phyloP scores from a whole-genome alignment of 2,329 filamentous ascomycete species.

The Colletotrichum sp. region DNA sequence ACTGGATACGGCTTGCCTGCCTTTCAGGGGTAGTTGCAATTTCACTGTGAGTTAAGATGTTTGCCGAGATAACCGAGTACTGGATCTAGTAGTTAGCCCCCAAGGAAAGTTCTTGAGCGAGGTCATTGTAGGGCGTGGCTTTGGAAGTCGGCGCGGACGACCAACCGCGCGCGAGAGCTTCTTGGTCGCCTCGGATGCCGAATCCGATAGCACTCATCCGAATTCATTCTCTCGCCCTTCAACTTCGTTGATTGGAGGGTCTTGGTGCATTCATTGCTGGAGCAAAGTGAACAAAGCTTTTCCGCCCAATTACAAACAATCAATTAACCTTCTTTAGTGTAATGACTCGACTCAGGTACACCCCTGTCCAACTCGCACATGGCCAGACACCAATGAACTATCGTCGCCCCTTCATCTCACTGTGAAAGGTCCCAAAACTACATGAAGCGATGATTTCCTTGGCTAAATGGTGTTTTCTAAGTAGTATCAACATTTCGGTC shows the following conservation, averaged over 20 bases:
- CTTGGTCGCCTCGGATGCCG: neutral
- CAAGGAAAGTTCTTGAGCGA: neutral
- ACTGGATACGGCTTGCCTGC: neutral
- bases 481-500: neutral
- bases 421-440: neutral
- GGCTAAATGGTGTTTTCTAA: accelerated
- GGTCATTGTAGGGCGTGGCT: accelerated
- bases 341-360: neutral
- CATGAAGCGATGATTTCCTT: neutral
- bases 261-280: accelerated
- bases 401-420: neutral
- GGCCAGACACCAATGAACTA: neutral
- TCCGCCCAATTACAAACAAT: neutral
- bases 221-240: neutral
- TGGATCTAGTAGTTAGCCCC: neutral
- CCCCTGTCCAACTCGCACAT: neutral
- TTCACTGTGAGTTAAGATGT: neutral
- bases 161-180: neutral
- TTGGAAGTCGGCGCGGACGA: neutral
- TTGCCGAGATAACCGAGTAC: neutral
- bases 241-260: accelerated
- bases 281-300: neutral
- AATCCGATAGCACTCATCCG: accelerated
- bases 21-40: neutral
- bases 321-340: neutral